These are phyloP conservation scores for Syzygium aromaticum DNA, from an alignment of 345 rosid species.

Conservation along the genomic window DNA sequence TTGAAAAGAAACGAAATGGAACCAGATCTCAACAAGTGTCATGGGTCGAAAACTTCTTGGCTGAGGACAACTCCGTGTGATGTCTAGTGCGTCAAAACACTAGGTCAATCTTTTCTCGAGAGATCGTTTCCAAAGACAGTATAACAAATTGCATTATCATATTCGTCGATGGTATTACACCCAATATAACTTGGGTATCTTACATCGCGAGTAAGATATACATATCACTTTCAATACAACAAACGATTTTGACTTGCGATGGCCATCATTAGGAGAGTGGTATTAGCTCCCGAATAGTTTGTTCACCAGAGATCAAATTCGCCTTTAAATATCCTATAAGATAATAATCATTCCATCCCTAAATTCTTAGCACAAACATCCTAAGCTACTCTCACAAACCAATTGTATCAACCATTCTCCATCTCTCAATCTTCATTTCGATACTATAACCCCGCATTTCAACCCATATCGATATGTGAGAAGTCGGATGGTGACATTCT, in stretches of 20 bases:
- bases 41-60: neutral
- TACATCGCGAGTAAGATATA: neutral
- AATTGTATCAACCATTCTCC: neutral
- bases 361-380: neutral
- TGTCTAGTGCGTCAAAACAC: neutral
- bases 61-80: neutral
- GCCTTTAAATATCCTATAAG: neutral
- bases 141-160: neutral
- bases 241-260: neutral
- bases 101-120: neutral
- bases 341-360: neutral
- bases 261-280: neutral
- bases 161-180: neutral
- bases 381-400: neutral
- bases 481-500: neutral
- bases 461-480: neutral
- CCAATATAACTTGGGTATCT: neutral
- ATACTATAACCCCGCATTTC: neutral
- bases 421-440: neutral
- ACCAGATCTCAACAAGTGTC: neutral
- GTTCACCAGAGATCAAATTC: rapidly evolving
- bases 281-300: rapidly evolving
- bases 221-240: neutral
- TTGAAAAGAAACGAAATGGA: neutral
- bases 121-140: neutral